phyloP scores from a whole-genome alignment of 225 moss, liverwort and hornwort genomes.

The Marchantia paleacea region DNA sequence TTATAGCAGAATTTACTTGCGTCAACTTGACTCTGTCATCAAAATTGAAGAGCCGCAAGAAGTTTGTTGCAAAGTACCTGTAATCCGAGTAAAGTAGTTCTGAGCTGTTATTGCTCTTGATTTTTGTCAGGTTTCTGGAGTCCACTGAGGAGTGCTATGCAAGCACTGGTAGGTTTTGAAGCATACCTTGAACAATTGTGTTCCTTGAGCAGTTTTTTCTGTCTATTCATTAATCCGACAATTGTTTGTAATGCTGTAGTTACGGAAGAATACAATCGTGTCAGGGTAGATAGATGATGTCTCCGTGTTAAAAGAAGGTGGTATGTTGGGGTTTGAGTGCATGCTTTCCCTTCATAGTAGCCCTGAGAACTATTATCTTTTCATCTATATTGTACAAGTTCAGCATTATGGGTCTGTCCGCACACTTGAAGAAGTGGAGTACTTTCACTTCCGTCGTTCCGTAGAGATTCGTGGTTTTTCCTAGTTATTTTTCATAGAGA shows the following conservation, averaged over 20 bases:
- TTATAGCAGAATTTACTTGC: no score
- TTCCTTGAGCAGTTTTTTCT: background rate
- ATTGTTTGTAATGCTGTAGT: no score
- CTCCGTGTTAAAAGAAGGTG: no score
- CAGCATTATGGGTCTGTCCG: background rate
- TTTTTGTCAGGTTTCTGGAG: conserved; percentile 21
- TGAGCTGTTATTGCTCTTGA: background rate
- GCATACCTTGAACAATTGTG: background rate
- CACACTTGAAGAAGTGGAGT: background rate
- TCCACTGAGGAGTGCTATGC: conserved; percentile 4
- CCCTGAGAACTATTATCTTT: background rate
- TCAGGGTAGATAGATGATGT: no score
- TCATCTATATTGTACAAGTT: background rate
- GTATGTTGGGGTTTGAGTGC: background rate
- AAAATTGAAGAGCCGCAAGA: no score
- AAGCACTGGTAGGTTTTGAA: conserved; percentile 16
- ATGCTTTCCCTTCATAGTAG: background rate
- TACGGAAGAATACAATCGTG: no score
- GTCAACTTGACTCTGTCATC: no score
- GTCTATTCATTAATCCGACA: no score
- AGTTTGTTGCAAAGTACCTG: no score
- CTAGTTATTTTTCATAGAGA: background rate
- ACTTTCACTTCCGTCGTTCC: background rate
- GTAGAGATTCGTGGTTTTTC: background rate
- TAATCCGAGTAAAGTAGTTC: background rate